Evolutionary conservation across 805 yeast genomes (phyloP).

Genomic region (Middelhovenomyces tepae): DNA sequence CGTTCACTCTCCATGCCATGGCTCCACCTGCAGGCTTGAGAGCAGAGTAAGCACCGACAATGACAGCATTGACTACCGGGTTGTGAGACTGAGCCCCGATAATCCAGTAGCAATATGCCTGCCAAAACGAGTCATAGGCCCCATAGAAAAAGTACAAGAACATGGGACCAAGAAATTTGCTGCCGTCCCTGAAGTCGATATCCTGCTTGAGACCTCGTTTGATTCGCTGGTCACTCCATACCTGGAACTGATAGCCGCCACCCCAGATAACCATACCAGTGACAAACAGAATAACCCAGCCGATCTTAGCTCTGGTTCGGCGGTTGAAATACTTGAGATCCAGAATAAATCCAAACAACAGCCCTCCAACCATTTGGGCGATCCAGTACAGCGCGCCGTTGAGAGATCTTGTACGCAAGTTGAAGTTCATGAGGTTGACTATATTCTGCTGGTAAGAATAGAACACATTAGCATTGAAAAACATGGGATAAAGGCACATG

Average conservation of each 20-base stretch:
- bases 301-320: slow-evolving; percentile 37
- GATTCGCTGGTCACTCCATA: slow-evolving; percentile 13
- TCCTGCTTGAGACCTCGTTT: slow-evolving; percentile 15
- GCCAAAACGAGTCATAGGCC: slow-evolving; percentile 49
- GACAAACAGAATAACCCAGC: slow-evolving; percentile 35
- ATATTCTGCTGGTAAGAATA: slow-evolving; percentile 57
- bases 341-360: slow-evolving; percentile 38
- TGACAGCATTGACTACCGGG: slow-evolving; percentile 43
- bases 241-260: slow-evolving; percentile 45
- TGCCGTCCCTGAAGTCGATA: slow-evolving; percentile 39
- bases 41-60: slow-evolving; percentile 54
- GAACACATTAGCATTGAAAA: slow-evolving; percentile 55
- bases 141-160: slow-evolving; percentile 57
- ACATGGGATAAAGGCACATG: slow-evolving; percentile 43
- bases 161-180: slow-evolving; percentile 47
- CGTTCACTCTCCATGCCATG: slow-evolving; percentile 49
- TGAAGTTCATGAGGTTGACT: slow-evolving; percentile 47
- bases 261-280: slow-evolving; percentile 47
- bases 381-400: slow-evolving; percentile 55
- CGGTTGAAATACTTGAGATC: slow-evolving; percentile 37
- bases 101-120: slow-evolving; percentile 47
- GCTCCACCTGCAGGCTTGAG: slow-evolving; percentile 59
- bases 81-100: slow-evolving; percentile 51
- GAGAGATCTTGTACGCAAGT: slow-evolving; percentile 50
- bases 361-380: slow-evolving; percentile 51